phyloP scores from a whole-genome alignment of 169 alveolate genomes.

The Condylostoma magnum region DNA sequence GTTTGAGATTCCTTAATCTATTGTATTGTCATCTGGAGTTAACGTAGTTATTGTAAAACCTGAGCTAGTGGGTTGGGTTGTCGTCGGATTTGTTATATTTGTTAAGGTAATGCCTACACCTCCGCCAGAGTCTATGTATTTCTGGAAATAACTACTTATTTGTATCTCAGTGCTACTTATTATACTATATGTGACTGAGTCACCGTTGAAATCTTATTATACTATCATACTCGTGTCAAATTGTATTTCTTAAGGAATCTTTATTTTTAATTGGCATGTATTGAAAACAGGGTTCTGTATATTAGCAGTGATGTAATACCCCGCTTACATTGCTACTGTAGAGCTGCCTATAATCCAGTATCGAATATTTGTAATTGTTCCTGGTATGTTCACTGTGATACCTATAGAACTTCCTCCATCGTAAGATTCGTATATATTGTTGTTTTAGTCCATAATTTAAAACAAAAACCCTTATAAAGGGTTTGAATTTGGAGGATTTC shows the following conservation, averaged over 20 bases:
- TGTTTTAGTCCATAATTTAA: background rate
- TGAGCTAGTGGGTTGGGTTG: slow-evolving; percentile 22
- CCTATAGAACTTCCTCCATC: background rate
- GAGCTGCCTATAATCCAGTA: background rate
- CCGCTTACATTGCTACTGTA: background rate
- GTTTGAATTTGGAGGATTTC: slow-evolving; percentile 21
- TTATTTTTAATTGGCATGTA: background rate
- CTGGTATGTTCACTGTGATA: background rate
- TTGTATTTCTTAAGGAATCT: background rate
- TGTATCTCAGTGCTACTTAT: background rate
- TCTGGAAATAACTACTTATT: background rate
- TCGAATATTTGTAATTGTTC: background rate
- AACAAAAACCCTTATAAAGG: slow-evolving; percentile 1
- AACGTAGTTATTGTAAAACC: background rate
- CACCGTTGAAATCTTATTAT: background rate
- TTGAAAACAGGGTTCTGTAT: background rate
- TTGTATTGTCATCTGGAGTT: background rate
- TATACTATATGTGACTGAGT: background rate
- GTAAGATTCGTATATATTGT: background rate
- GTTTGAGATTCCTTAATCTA: slow-evolving; percentile 2
- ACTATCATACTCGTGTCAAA: background rate
- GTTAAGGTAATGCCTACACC: background rate
- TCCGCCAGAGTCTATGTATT: background rate
- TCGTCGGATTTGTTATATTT: slow-evolving; percentile 3
- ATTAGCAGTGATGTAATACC: background rate